phyloP scores from a whole-genome alignment of 148 eudicot genomes.

The Fagopyrum esculentum region DNA sequence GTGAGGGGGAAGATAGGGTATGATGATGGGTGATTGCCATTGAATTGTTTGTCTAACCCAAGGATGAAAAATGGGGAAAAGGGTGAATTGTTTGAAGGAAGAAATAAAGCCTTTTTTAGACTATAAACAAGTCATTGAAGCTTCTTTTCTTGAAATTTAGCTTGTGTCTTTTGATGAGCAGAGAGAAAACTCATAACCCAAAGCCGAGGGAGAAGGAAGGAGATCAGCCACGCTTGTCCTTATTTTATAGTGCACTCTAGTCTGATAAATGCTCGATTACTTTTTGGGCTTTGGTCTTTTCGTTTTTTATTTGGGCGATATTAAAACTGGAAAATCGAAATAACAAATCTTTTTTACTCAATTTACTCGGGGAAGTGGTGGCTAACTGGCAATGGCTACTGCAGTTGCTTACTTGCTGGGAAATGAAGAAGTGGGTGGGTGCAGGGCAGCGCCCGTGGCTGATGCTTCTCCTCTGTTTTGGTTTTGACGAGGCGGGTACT shows the following conservation, averaged over 20 bases:
- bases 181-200: slow-evolving; percentile 10
- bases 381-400: neutral
- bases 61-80: neutral
- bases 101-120: neutral
- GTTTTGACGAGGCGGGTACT: neutral
- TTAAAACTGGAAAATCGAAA: neutral
- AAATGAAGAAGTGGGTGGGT: neutral
- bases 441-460: neutral
- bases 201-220: slow-evolving; percentile 4
- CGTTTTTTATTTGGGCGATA: neutral
- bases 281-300: slow-evolving; percentile 2
- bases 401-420: neutral
- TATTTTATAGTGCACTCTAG: neutral
- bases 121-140: slow-evolving; percentile 3
- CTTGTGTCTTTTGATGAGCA: slow-evolving; percentile 2
- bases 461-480: neutral
- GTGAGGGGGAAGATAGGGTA: neutral
- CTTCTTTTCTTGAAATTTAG: neutral
- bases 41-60: neutral
- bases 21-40: neutral
- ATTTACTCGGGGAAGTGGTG: neutral
- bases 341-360: neutral
- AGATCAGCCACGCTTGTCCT: slow-evolving; percentile 6
- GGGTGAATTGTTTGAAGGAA: too few relatives aligned
- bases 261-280: neutral